phyloP scores from a whole-genome alignment of 2,329 filamentous ascomycete genomes.

The Aaosphaeria pasadenensis region DNA sequence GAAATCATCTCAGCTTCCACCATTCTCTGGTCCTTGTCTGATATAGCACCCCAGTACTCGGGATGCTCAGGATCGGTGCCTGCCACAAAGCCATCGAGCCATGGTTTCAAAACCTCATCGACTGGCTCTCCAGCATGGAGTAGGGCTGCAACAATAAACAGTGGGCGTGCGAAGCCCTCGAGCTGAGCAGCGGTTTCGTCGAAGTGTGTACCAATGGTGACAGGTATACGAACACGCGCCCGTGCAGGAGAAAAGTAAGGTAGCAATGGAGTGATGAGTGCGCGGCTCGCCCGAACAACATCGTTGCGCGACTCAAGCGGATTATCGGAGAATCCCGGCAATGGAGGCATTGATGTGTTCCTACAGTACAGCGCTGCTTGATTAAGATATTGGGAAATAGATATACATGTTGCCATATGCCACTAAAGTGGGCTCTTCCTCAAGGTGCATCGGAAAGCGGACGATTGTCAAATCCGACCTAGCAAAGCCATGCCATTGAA shows the following conservation, averaged over 20 bases:
- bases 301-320: background rate
- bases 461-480: background rate
- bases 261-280: constrained; percentile 1
- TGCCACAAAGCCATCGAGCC: background rate
- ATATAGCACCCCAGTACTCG: background rate
- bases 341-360: constrained; percentile 1
- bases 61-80: background rate
- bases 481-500: background rate
- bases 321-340: constrained; percentile 3
- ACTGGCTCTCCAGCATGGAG: background rate
- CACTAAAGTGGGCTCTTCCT: background rate
- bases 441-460: background rate
- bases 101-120: background rate
- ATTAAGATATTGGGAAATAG: background rate
- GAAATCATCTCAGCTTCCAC: background rate
- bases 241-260: background rate
- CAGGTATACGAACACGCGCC: background rate
- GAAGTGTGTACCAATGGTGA: background rate
- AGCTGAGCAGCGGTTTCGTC: background rate
- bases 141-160: background rate
- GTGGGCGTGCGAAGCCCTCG: background rate
- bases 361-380: background rate
- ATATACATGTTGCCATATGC: no score
- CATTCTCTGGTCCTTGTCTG: background rate
- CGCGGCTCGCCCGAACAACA: background rate